Conservation (phyloP, 352 stramenopile species). For the Phytophthora idaei region DNA sequence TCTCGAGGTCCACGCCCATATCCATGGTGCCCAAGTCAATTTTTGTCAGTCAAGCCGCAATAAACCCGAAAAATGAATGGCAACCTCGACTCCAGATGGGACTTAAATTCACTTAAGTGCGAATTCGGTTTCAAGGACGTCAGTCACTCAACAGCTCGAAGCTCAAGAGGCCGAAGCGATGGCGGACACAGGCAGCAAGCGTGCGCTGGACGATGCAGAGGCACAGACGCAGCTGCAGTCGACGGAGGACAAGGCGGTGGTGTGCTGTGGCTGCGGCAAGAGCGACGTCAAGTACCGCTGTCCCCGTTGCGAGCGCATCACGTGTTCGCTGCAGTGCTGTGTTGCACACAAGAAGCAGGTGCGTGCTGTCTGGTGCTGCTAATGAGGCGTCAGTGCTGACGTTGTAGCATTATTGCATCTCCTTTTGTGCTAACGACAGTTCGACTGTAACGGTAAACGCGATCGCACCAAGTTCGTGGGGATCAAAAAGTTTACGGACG, state of each 20-base stretch:
- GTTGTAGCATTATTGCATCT: not conserved
- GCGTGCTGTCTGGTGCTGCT: constrained; percentile 1
- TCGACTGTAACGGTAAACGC: constrained; percentile 80
- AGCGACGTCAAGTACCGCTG: constrained; percentile 85
- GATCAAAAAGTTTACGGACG: constrained; percentile 76
- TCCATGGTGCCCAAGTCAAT: constrained; percentile 44
- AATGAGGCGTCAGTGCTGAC: constrained; percentile 10
- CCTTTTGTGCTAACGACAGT: constrained; percentile 37
- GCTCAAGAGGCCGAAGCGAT: constrained; percentile 5
- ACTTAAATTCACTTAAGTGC: constrained; percentile 8
- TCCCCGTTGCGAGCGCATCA: constrained; percentile 83
- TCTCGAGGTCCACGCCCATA: constrained; percentile 84
- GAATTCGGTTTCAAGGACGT: constrained; percentile 19
- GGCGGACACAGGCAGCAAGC: constrained; percentile 42
- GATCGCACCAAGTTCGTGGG: constrained; percentile 83
- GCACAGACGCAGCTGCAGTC: constrained; percentile 3
- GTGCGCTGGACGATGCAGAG: constrained; percentile 32
- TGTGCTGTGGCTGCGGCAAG: constrained; percentile 56
- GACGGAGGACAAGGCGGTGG: constrained; percentile 4
- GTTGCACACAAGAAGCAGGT: constrained; percentile 83
- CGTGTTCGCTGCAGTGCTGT: constrained; percentile 82
- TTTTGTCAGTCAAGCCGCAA: constrained; percentile 1
- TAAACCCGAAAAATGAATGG: constrained; percentile 31
- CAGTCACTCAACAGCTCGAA: constrained; percentile 4
- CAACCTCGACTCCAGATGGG: constrained; percentile 1